Base-by-base conservation (phyloP, 1,284 basidiomycete species). In the Takashimella koratensis region DNA sequence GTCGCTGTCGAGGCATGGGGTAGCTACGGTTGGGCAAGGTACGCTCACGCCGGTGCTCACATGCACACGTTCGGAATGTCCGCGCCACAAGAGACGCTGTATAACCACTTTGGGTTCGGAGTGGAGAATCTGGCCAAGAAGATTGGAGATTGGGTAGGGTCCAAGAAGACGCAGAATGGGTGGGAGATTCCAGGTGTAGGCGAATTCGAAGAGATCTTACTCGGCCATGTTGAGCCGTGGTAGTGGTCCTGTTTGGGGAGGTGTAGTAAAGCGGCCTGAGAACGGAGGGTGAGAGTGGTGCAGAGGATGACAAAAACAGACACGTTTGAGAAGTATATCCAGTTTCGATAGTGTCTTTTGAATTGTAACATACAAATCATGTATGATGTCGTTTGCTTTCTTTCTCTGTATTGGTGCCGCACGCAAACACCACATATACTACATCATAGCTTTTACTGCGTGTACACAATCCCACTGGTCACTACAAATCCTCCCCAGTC, bases 401-500 rank as follows among this genome's bases (percentile, higher is more conserved):
- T n/a, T n/a, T n/a, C n/a, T n/a, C n/a, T n/a, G n/a, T n/a, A n/a
- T n/a, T n/a, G n/a, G n/a, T n/a, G n/a, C n/a, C n/a, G n/a, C n/a
- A n/a, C n/a, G n/a, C n/a, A n/a, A n/a, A n/a, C n/a, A n/a, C n/a
- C n/a, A n/a, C n/a, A n/a, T n/a, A n/a, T n/a, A n/a, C n/a, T n/a
- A n/a, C n/a, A n/a, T n/a, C n/a, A n/a, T n/a, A n/a, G n/a, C n/a
- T n/a, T n/a, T n/a, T n/a, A n/a, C n/a, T n/a, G n/a, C n/a, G n/a
- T n/a, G n/a, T n/a, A n/a, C n/a, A n/a, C n/a, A n/a, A n/a, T n/a
- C n/a, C n/a, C n/a, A n/a, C n/a, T n/a, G n/a, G n/a, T n/a, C n/a
- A n/a, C 59, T 64, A 67, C 49, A 67, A 60, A 52, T 76, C 74
- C 49, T 76, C 76, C 5, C 72, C 76, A 26, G 67, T 59, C 67